phyloP scores from a whole-genome alignment of 192 early-diverging fungal genomes.

The Backusella morwellensis region DNA sequence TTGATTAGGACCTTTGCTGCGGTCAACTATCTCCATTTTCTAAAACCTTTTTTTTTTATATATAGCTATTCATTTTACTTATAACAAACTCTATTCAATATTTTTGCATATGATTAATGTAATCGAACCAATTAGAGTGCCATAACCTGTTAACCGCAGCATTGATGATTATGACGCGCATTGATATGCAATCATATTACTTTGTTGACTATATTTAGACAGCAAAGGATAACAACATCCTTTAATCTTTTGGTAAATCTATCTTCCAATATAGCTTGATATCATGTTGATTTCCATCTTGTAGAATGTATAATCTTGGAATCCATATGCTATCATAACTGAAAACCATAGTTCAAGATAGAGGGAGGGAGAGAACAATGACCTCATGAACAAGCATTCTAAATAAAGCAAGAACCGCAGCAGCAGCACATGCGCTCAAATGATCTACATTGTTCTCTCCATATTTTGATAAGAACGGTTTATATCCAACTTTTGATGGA shows the following conservation, averaged over 20 bases:
- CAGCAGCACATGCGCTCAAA: background rate
- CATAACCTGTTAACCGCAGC: background rate
- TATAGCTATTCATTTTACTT: background rate
- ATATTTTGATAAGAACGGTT: background rate
- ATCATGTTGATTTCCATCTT: too few relatives aligned
- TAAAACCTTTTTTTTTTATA: background rate
- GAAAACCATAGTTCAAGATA: background rate
- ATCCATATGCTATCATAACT: too few relatives aligned
- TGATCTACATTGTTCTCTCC: background rate
- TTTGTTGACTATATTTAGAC: background rate
- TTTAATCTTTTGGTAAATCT: background rate
- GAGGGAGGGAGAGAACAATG: background rate
- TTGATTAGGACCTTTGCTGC: background rate
- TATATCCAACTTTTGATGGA: too few relatives aligned
- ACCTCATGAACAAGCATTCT: background rate
- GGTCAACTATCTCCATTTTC: background rate
- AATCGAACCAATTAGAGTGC: background rate
- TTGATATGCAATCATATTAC: background rate
- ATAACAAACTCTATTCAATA: background rate
- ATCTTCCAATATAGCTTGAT: background rate
- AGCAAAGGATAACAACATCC: background rate
- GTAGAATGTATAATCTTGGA: too few relatives aligned
- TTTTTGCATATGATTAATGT: background rate
- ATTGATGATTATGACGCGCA: background rate
- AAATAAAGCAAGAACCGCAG: background rate